Conservation (phyloP, 1,284 basidiomycete species). For the Termitomyces sp. region DNA sequence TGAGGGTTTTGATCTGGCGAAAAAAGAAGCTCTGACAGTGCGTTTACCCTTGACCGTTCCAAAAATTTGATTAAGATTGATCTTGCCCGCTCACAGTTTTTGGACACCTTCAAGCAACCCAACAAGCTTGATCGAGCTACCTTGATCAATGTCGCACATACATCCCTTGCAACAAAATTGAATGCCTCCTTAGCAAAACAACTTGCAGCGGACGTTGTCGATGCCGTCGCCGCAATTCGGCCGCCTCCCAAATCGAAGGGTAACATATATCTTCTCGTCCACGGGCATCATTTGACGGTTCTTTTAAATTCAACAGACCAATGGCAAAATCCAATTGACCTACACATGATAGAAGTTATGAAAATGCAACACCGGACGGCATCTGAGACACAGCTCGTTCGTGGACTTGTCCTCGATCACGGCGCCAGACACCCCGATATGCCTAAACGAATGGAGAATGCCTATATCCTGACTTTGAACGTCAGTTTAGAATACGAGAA, state of each 20-base stretch:
- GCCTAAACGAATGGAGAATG: constrained; percentile 98
- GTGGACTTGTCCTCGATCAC: constrained; percentile 93
- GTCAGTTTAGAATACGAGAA: constrained; percentile 99
- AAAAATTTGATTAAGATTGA: background rate
- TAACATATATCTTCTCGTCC: constrained; percentile 15
- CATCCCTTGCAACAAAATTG: constrained; percentile 93
- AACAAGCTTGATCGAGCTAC: constrained; percentile 82
- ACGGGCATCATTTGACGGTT: background rate
- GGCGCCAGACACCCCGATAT: constrained; percentile 98
- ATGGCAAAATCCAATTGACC: constrained; percentile 86
- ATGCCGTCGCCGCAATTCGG: constrained; percentile 90
- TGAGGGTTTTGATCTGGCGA: constrained; percentile 95
- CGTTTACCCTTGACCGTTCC: constrained; percentile 30
- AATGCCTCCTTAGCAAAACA: constrained; percentile 81
- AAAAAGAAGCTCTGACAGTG: constrained; percentile 88
- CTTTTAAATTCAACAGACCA: constrained; percentile 47
- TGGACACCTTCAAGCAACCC: constrained; percentile 84
- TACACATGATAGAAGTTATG: constrained; percentile 99
- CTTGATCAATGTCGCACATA: constrained; percentile 89
- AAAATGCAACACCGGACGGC: constrained; percentile 99
- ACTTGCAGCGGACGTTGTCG: constrained; percentile 90
- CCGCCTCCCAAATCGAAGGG: constrained; percentile 62
- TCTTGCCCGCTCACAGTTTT: constrained; percentile 56
- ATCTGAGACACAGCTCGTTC: constrained; percentile 95
- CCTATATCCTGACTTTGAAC: constrained; percentile 93